Evolutionary conservation across 768 basidiomycete species (phyloP).

Genomic region (Sarcomyxa edulis): DNA sequence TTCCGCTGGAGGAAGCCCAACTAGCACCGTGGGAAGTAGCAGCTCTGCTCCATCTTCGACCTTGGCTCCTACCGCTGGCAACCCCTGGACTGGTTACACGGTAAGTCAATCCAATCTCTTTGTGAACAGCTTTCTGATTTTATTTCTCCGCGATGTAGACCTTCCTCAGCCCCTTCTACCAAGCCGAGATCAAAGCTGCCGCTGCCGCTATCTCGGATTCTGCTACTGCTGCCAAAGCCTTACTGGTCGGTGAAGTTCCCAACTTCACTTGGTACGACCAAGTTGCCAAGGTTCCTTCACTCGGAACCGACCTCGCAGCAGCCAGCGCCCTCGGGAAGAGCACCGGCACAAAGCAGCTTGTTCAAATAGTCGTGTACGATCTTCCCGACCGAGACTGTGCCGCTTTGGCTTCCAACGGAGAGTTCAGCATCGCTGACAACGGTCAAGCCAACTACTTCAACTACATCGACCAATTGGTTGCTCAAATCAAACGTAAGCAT

Average conservation of each 20-base stretch:
- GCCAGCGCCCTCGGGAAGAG: constrained; percentile 40
- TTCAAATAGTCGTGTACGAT: constrained; percentile 53
- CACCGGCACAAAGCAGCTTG: constrained; percentile 41
- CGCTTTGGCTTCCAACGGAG: constrained; percentile 61
- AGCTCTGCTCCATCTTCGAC: constrained; percentile 24
- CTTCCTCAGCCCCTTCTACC: constrained; percentile 53
- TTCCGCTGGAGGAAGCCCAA: constrained; percentile 14
- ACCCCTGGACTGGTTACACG: constrained; percentile 47
- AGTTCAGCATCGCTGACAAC: constrained; percentile 53
- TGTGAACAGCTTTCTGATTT: not conserved
- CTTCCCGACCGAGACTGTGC: constrained; percentile 65
- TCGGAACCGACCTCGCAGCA: constrained; percentile 54
- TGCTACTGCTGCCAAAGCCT: constrained; percentile 43
- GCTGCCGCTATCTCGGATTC: constrained; percentile 44
- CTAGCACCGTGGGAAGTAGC: constrained; percentile 8
- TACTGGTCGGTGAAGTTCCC: constrained; percentile 49
- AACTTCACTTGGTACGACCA: constrained; percentile 61
- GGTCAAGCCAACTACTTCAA: constrained; percentile 49
- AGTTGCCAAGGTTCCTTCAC: constrained; percentile 46
- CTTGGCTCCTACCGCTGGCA: constrained; percentile 36
- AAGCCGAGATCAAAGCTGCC: constrained; percentile 46
- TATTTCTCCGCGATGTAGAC: constrained; percentile 22
- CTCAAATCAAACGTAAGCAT: constrained; percentile 43
- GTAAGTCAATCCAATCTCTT: constrained; percentile 18
- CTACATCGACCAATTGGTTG: constrained; percentile 61